Base-by-base conservation (phyloP, 768 basidiomycete species). In the Psilocybe azurescens region DNA sequence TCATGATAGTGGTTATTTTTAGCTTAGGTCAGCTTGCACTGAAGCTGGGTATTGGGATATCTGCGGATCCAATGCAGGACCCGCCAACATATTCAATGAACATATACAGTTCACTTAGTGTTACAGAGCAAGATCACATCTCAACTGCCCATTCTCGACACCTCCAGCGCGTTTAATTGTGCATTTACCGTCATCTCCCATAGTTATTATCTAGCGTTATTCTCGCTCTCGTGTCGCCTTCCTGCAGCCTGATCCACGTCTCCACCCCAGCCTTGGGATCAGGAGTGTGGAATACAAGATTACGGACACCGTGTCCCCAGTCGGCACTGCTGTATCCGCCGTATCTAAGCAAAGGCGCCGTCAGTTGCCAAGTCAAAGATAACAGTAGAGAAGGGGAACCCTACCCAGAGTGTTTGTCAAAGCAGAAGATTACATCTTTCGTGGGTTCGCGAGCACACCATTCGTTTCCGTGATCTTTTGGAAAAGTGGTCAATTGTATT, bases 361-460 rank as follows among this genome's bases (percentile, higher is more conserved):
- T 53, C 24, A 20, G 36, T 16, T 38, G 5, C 5, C 28, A 51
- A 57, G 9, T 30, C 4, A 29, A 1, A 59, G 56, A 24, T 44
- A n/a, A 53, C 51, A 18, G 24, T 33, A 41, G 56, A 3, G 11
- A 38, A 60, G 49, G 70, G 69, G 38, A 3, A 69, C 77, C 11
- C 65, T 44, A 90, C 86, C 90, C 90, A 1, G 89, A 88, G 69
- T 92, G 91, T 70, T 92, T 92, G 68, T 83, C 81, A 64, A 92
- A 93, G 70, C 91, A 93, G 71, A 91, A 90, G 0, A 89, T 82
- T 8, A 89, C 81, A 44, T 84, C 75, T 62, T 86, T 85, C 3
- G 79, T 80, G 1, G 82, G 81, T 62, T 91, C 88, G 16, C 89
- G 84, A 7, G 83, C 83, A 62, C 91, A 93, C 91, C 91, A 93